A percentile compares a stretch with the other conserved stretches of the same genome.
Conservation (phyloP, 805 yeast genomes). For the Ogataea henricii region DNA sequence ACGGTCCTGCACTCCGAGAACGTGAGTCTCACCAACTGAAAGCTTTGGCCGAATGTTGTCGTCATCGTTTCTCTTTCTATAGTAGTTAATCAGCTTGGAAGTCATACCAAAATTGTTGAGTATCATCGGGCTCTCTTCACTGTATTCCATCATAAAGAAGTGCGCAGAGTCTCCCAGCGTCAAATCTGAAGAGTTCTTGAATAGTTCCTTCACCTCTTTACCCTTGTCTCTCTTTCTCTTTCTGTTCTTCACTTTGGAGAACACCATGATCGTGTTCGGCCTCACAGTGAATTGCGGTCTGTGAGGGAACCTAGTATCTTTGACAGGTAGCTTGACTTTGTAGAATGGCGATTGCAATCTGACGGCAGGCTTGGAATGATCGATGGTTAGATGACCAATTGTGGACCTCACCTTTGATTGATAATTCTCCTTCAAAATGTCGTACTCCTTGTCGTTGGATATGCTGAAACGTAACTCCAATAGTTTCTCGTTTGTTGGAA, state of each 20-base stretch:
- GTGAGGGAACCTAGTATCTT: constrained; percentile 76
- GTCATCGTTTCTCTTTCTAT: constrained; percentile 77
- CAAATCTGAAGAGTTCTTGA: constrained; percentile 70
- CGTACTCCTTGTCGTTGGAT: constrained; percentile 88
- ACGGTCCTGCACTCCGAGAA: constrained; percentile 92
- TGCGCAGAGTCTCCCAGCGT: constrained; percentile 83
- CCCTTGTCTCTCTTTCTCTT: constrained; percentile 91
- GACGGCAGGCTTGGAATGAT: constrained; percentile 86
- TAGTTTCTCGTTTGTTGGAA: constrained; percentile 57
- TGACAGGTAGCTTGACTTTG: constrained; percentile 69
- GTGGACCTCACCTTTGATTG: constrained; percentile 92
- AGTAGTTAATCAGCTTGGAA: constrained; percentile 87
- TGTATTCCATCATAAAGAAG: constrained; percentile 79
- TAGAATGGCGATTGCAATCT: constrained; percentile 89
- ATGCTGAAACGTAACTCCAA: constrained; percentile 69
- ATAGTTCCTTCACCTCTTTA: constrained; percentile 72
- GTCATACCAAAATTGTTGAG: constrained; percentile 95
- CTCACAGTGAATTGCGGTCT: constrained; percentile 73
- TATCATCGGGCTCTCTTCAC: constrained; percentile 84
- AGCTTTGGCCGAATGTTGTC: constrained; percentile 87
- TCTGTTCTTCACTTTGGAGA: constrained; percentile 72
- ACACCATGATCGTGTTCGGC: constrained; percentile 75
- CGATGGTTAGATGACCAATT: constrained; percentile 85
- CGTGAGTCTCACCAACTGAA: constrained; percentile 91
- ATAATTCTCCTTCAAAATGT: constrained; percentile 77